Percentiles rank a stretch among this genome's conserved stretches.
Conservation (phyloP, 2,329 filamentous ascomycete genomes). For the Cordyceps tenuipes region DNA sequence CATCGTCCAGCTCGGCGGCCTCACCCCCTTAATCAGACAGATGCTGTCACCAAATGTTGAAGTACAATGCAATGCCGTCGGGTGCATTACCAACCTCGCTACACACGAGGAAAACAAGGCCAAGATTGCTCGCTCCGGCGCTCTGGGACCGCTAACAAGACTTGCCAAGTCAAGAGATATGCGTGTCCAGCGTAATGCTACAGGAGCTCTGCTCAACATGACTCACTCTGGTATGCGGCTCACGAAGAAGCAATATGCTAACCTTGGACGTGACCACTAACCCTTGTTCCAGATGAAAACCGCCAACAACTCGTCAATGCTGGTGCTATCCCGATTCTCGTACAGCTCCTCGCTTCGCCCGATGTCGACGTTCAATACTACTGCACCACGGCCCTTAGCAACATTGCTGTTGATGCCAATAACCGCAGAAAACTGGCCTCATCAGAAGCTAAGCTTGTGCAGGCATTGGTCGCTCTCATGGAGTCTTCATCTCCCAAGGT, state of each 20-base stretch:
- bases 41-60: constrained; percentile 98
- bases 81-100: constrained; percentile 95
- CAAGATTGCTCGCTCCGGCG: constrained; percentile 92
- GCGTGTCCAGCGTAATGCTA: constrained; percentile 96
- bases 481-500: constrained; percentile 96
- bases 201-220: constrained; percentile 95
- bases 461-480: constrained; percentile 92
- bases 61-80: constrained; percentile 97
- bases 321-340: constrained; percentile 93
- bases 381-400: constrained; percentile 95
- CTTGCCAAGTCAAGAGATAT: constrained; percentile 97
- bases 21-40: constrained; percentile 87
- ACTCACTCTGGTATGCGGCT: constrained; percentile 77
- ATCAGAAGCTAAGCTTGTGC: constrained; percentile 83
- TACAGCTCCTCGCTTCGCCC: constrained; percentile 83
- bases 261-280: constrained; percentile 15
- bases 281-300: constrained; percentile 67
- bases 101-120: constrained; percentile 99
- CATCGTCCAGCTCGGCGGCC: constrained; percentile 85
- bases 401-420: constrained; percentile 88
- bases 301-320: constrained; percentile 95
- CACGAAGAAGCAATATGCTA: constrained; percentile 3
- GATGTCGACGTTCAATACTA: constrained; percentile 99
- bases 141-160: constrained; percentile 79
- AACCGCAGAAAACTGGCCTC: constrained; percentile 88